Evolutionary conservation across 768 basidiomycete genomes (phyloP).

Genomic region (Cytidiella melzeri): DNA sequence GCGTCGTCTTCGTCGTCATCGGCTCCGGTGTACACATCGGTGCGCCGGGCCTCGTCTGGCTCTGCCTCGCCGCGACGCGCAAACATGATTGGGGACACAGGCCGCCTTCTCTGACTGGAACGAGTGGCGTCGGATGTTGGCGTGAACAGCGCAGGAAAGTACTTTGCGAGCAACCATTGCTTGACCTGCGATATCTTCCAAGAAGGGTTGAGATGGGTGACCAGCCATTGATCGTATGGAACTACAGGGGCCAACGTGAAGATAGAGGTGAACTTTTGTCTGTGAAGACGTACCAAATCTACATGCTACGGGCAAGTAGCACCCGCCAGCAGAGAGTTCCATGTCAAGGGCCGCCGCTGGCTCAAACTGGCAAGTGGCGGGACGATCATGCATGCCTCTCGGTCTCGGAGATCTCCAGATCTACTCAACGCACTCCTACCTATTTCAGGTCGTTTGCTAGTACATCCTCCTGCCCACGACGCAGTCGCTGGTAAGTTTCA

Average conservation of each 20-base stretch:
- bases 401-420: too few species aligned
- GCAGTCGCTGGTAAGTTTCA: too few species aligned
- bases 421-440: too few species aligned
- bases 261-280: neutral
- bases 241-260: slow-evolving; percentile 27
- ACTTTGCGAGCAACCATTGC: slow-evolving; percentile 54
- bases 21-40: slow-evolving; percentile 22
- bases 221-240: slow-evolving; percentile 70
- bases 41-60: neutral
- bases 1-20: slow-evolving; percentile 27
- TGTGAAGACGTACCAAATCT: slow-evolving; percentile 42
- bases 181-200: slow-evolving; percentile 64
- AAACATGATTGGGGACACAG: slow-evolving; percentile 67
- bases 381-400: neutral
- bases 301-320: slow-evolving; percentile 42
- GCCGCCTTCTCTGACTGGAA: slow-evolving; percentile 28
- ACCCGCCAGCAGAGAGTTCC: slow-evolving; percentile 8
- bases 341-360: slow-evolving; percentile 8
- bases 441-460: too few species aligned
- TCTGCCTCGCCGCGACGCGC: slow-evolving; percentile 30
- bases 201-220: slow-evolving; percentile 56
- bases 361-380: neutral
- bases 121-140: slow-evolving; percentile 10
- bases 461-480: too few species aligned
- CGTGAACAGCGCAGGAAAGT: slow-evolving; percentile 29